Percentiles rank a stretch among this genome's conserved stretches.
Conservation (phyloP, 495 filamentous ascomycete genomes). For the Penicillium macrosclerotiorum region DNA sequence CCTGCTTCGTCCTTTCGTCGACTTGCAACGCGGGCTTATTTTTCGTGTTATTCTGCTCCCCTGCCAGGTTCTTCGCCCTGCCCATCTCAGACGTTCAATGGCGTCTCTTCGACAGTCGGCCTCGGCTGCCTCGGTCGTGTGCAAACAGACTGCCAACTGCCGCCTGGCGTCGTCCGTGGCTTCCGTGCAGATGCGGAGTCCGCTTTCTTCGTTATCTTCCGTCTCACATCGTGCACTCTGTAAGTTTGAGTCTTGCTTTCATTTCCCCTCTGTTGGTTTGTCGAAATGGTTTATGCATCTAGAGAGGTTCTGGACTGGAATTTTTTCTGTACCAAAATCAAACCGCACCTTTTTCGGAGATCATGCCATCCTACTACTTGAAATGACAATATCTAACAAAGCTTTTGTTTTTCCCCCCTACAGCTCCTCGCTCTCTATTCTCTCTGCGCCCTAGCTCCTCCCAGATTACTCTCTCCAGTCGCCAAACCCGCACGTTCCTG, state of each 20-base stretch:
- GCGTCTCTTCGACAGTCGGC: constrained; percentile 36
- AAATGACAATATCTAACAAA: constrained; percentile 3
- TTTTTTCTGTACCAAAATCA: neutral
- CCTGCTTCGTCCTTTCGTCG: constrained; percentile 16
- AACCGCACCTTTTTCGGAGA: neutral
- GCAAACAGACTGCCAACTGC: constrained; percentile 34
- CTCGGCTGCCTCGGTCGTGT: constrained; percentile 33
- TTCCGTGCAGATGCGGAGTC: constrained; percentile 34
- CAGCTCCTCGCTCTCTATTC: constrained; percentile 22
- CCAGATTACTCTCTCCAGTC: constrained; percentile 16
- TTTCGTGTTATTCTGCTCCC: constrained; percentile 12
- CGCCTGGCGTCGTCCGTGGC: constrained; percentile 31
- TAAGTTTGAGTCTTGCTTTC: constrained; percentile 23
- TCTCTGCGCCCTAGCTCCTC: constrained; percentile 13
- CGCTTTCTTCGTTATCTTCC: constrained; percentile 33
- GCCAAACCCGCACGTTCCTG: constrained; percentile 42
- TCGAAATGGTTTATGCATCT: neutral
- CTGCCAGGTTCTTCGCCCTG: constrained; percentile 9
- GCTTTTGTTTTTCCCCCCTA: neutral
- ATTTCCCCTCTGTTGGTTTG: neutral
- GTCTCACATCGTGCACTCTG: constrained; percentile 28
- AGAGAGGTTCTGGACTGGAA: no score
- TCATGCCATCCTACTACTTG: neutral
- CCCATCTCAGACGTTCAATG: constrained; percentile 25
- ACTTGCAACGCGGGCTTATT: neutral